Percentiles rank a stretch among this genome's conserved stretches.
phyloP scores from a whole-genome alignment of 2,329 filamentous ascomycete genomes.

The Cladosporium velox region DNA sequence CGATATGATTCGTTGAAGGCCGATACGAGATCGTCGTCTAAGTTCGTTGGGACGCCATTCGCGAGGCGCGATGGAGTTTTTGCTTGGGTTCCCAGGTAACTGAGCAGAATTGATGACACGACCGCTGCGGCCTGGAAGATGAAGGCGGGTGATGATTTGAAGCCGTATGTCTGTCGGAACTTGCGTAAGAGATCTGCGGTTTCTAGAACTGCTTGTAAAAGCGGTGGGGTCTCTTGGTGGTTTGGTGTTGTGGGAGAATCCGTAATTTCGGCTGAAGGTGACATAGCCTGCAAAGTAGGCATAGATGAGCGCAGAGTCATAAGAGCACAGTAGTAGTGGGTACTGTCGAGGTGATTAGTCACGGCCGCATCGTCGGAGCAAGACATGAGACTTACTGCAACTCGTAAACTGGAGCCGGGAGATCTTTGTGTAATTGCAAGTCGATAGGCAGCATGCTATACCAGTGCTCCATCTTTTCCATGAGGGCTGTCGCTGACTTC shows the following conservation, averaged over 20 bases:
- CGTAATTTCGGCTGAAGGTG: neutral
- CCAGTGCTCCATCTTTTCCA: neutral
- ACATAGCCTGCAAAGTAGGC: neutral
- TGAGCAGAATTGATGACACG: constrained; percentile 1
- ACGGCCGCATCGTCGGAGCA: neutral
- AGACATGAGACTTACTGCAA: neutral
- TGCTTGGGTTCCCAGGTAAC: neutral
- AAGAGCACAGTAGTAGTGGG: neutral
- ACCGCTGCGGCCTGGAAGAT: constrained; percentile 6
- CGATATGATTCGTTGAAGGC: constrained; percentile 8
- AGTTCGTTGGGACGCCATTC: neutral
- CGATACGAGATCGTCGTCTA: neutral
- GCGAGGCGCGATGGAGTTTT: neutral
- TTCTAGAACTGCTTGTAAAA: neutral
- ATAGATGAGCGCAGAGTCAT: neutral
- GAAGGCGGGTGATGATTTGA: constrained; percentile 1
- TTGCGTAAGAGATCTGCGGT: neutral
- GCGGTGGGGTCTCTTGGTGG: neutral
- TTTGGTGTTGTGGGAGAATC: neutral
- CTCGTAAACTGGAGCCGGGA: neutral
- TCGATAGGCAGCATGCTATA: neutral
- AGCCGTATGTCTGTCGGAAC: neutral
- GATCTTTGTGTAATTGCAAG: neutral
- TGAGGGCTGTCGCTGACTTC: neutral
- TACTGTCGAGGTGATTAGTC: neutral